Percentiles rank a stretch among this genome's conserved stretches.
These are phyloP conservation scores for Lactuca sativa DNA, from an alignment of 129 eudicot species.

Conservation along the genomic window DNA sequence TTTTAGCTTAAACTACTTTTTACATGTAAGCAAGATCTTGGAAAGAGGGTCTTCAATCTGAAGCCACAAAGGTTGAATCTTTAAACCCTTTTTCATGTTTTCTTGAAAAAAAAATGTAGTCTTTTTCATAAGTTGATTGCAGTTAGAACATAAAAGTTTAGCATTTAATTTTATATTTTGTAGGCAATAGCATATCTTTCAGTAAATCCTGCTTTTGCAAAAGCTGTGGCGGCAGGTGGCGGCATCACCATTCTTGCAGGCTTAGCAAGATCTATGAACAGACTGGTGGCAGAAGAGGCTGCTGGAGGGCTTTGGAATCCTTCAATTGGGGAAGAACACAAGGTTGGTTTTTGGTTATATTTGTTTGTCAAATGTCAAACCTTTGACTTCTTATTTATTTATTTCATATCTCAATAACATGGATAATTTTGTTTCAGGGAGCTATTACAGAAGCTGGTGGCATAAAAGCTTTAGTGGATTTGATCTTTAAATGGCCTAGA, in stretches of 20 bases:
- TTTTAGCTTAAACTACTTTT: no score
- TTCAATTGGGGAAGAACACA: slow-evolving; percentile 99
- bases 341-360: slow-evolving; percentile 47
- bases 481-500: slow-evolving; percentile 86
- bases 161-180: background rate
- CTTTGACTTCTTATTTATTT: background rate
- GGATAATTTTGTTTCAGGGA: slow-evolving; percentile 44
- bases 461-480: slow-evolving; percentile 87
- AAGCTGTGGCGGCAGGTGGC: slow-evolving; percentile 92
- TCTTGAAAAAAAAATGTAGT: background rate
- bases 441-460: slow-evolving; percentile 97
- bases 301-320: slow-evolving; percentile 99
- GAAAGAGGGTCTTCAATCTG: slow-evolving; percentile 95
- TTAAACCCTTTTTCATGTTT: background rate
- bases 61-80: slow-evolving; percentile 81
- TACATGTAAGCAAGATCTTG: slow-evolving; percentile 86
- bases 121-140: background rate
- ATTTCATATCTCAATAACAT: slow-evolving; percentile 13
- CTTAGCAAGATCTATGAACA: slow-evolving; percentile 87
- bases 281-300: slow-evolving; percentile 99
- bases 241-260: slow-evolving; percentile 77
- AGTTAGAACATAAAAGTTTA: background rate
- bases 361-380: background rate
- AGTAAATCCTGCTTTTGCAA: slow-evolving; percentile 72
- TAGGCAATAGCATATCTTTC: slow-evolving; percentile 88